Evolutionary conservation across 257 asterid genomes (phyloP), one percentile per base, ranked within the genome.

Genomic region (Hygrophila difformis): DNA sequence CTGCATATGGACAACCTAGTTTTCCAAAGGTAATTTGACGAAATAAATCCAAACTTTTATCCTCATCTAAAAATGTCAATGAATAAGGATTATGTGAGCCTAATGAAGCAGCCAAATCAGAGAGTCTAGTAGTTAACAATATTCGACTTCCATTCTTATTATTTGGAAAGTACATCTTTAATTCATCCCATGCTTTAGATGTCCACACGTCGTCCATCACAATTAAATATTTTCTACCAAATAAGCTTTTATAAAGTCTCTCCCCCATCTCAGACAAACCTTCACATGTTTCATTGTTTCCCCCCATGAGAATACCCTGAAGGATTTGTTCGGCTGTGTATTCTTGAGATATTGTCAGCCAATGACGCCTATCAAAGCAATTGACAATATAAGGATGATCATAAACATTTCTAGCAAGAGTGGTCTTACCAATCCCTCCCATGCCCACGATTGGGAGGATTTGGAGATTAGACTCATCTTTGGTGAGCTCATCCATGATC

Each of bases 261-360:
- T 33, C 37, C 8, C 8, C 10, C 8, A 33, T 2, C 12, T 5
- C 12, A 33, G 8, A 9, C 10, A 33, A 33, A 33, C 12, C 10
- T 33, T 33, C 37, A 9, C 10, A 5, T 5, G 6, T 10, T 33
- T 33, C 12, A 9, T 33, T 4, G 37, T 33, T 33, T 33, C 12
- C 37, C 12, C 12, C 37, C 12, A 5, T 3, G 12, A 33, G 37
- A 10, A 33, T 50, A 17, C 17, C 47, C 7, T 5, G 10, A 12
- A 59, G 40, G 16, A 33, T 10, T 13, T 33, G 51, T 20, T 22
- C 6, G n/a, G 34, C 14, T 1, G 13, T 18, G 16, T 50, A 42
- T 6, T 39, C 53, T 41, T 22, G 47, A 50, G 65, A 59, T 12
- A 59, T 17, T 3, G 65, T 42, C n/a, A 43, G 11, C 59, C 59